Evolutionary conservation across 2,329 filamentous ascomycete species (phyloP).

Genomic region (Hypoxylon sp.): DNA sequence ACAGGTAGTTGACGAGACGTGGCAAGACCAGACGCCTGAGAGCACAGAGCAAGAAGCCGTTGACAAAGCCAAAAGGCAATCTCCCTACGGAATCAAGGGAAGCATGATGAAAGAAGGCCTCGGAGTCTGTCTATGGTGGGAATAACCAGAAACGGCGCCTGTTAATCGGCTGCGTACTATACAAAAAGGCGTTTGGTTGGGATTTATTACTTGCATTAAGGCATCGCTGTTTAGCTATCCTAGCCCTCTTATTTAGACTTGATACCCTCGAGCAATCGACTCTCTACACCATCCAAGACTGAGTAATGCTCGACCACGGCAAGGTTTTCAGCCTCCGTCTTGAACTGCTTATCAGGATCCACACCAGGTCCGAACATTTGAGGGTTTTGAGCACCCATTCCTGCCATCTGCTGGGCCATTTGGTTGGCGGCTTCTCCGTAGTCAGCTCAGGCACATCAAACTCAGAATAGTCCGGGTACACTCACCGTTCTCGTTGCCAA

Average conservation of each 20-base stretch:
- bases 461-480: slow-evolving; percentile 34
- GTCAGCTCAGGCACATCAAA: slow-evolving; percentile 48
- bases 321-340: slow-evolving; percentile 92
- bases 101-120: slow-evolving; percentile 74
- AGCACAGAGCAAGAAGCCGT: slow-evolving; percentile 71
- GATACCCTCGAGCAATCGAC: slow-evolving; percentile 76
- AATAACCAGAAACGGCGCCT: slow-evolving; percentile 47
- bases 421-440: slow-evolving; percentile 81
- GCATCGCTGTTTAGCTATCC: slow-evolving; percentile 29
- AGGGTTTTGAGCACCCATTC: slow-evolving; percentile 76
- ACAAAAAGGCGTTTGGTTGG: slow-evolving; percentile 34
- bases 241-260: slow-evolving; percentile 52
- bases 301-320: slow-evolving; percentile 95
- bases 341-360: slow-evolving; percentile 95
- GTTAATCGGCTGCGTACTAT: slow-evolving; percentile 33
- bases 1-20: slow-evolving; percentile 86
- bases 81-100: slow-evolving; percentile 77
- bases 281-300: slow-evolving; percentile 88
- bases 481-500: slow-evolving; percentile 95
- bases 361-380: slow-evolving; percentile 91
- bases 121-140: slow-evolving; percentile 75
- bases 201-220: slow-evolving; percentile 25
- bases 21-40: slow-evolving; percentile 87
- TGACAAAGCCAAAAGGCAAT: slow-evolving; percentile 66
- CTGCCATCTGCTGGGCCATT: slow-evolving; percentile 85